phyloP scores from a whole-genome alignment of 2,329 filamentous ascomycete genomes.

The Parascedosporium putredinis region DNA sequence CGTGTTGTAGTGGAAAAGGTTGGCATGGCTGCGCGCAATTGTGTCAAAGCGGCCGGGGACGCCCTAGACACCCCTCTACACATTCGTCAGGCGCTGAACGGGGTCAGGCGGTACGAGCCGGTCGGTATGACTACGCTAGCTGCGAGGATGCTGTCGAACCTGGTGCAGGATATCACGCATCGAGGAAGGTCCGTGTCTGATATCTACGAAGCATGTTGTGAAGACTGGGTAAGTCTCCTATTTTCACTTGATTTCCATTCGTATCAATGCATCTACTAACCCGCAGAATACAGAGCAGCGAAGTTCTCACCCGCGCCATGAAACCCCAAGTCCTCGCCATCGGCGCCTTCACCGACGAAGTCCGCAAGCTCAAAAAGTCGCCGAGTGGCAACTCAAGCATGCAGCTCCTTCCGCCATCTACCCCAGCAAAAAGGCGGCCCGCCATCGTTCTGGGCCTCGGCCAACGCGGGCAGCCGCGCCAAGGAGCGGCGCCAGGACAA shows the following conservation, averaged over 20 bases:
- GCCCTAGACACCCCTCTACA: neutral
- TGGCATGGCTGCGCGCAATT: neutral
- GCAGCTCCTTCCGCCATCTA: no score
- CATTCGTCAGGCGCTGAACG: neutral
- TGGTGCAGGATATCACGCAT: neutral
- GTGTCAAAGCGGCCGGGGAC: neutral
- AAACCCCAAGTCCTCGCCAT: neutral
- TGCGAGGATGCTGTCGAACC: neutral
- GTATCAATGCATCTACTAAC: neutral
- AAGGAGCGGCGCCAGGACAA: neutral
- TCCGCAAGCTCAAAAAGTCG: neutral
- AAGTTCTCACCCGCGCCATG: neutral
- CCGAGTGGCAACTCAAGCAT: neutral
- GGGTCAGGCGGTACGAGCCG: neutral
- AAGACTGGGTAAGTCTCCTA: neutral
- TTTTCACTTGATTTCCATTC: neutral
- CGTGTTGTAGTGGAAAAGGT: neutral
- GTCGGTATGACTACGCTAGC: neutral
- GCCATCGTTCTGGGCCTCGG: neutral
- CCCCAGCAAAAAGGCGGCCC: slow-evolving; percentile 8
- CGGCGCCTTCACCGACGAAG: neutral
- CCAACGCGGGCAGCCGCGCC: neutral
- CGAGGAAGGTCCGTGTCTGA: neutral
- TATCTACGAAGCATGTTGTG: neutral
- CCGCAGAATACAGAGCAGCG: neutral